phyloP scores from a whole-genome alignment of 345 rosid genomes.

The Sisymbrium irio region DNA sequence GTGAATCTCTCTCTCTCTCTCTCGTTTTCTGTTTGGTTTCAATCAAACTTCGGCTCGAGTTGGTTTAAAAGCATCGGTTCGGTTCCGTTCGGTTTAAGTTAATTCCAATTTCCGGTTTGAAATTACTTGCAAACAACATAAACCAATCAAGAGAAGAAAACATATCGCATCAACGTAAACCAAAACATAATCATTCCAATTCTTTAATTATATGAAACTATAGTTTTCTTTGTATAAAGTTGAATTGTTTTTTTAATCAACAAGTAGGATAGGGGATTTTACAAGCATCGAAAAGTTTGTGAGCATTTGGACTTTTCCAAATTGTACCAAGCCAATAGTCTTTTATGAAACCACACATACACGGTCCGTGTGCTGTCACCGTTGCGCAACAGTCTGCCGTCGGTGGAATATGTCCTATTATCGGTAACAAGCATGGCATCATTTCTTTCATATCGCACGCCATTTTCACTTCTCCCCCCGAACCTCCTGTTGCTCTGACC shows the following conservation, averaged over 20 bases:
- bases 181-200: neutral
- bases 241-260: neutral
- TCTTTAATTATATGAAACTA: neutral
- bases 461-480: neutral
- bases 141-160: too few relatives aligned
- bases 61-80: neutral
- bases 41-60: neutral
- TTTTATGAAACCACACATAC: conserved; percentile 11
- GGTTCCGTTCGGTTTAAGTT: neutral
- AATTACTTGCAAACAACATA: neutral
- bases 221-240: neutral
- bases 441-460: neutral
- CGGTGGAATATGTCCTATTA: neutral
- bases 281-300: neutral
- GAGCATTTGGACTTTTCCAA: neutral
- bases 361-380: neutral
- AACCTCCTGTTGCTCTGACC: neutral
- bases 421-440: neutral
- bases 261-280: conserved; percentile 9
- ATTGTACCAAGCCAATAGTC: neutral
- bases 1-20: neutral
- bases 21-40: neutral
- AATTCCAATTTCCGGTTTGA: neutral
- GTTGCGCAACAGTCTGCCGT: neutral
- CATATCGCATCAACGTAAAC: neutral